Base-by-base conservation (phyloP, 2,329 filamentous ascomycete species). In the Apiospora hydei region DNA sequence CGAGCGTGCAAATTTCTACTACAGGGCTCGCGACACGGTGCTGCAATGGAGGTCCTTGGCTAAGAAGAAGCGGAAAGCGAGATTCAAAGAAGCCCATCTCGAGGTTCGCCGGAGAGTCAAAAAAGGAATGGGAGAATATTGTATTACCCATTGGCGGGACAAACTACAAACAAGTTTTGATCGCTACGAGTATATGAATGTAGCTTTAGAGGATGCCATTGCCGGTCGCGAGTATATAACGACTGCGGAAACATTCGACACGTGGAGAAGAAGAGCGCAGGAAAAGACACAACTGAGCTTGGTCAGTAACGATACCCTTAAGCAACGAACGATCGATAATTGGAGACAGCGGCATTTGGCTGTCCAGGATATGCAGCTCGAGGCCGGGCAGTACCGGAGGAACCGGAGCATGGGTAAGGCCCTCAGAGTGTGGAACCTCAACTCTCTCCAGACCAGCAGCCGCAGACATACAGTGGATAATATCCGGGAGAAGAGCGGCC, bases 61-160 rank as follows among this genome's bases (percentile, higher is more conserved):
- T 2, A 80, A 79, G 67, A 69, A 78, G 72, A 78, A 70, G 67
- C 79, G 79, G n/a, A 81, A 79, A 71, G 72, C 77, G 47, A 78
- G 74, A 53, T 72, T 81, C 18, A 79, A 74, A 69, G 78, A 81
- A 41, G 78, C 80, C 10, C 76, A 81, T 72, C 68, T 80, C 51
- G 80, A 80, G 72, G 78, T 78, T 21, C 80, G 80, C 30, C 80
- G 79, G 18, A 73, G 76, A 69, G 79, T 81, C 34, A 81, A 81
- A 74, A 80, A 76, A 71, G 76, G 76, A 4, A 80, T 81, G 78
- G 80, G 80, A 13, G 74, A 75, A 34, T 78, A 78, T 21, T 79
- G 77, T 41, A 73, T 81, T 34, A 75, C 72, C 30, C 71, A 76
- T 70, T 81, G 80, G 80, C 78, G 77, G 8, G 71, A 74, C 51